phyloP scores from a whole-genome alignment of 2,329 filamentous ascomycete genomes.

The Curvularia hawaiiensis region DNA sequence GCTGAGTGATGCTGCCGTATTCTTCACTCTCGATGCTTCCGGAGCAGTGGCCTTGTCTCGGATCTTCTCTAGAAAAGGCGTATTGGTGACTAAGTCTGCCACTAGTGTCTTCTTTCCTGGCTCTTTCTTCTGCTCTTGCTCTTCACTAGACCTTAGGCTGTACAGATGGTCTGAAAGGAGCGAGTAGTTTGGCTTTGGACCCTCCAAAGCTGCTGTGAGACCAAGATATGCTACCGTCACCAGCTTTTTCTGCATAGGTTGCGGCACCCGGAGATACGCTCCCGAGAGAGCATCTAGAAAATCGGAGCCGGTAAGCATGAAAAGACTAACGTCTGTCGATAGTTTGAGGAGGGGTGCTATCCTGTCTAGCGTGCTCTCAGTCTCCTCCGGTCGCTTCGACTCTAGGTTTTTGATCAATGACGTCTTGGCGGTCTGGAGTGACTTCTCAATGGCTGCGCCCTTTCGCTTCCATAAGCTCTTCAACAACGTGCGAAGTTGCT shows the following conservation, averaged over 20 bases:
- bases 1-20: conserved; percentile 65
- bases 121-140: conserved; percentile 58
- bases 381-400: conserved; percentile 60
- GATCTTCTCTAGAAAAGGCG: conserved; percentile 72
- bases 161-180: conserved; percentile 84
- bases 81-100: conserved; percentile 79
- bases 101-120: conserved; percentile 66
- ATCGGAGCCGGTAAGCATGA: conserved; percentile 84
- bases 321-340: conserved; percentile 60
- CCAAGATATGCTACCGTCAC: conserved; percentile 77
- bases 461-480: conserved; percentile 59
- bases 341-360: conserved; percentile 69
- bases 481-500: conserved; percentile 58
- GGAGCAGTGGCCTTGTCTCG: conserved; percentile 57
- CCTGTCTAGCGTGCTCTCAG: conserved; percentile 61
- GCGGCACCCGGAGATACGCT: conserved; percentile 69
- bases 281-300: conserved; percentile 77
- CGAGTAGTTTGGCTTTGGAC: conserved; percentile 70
- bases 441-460: conserved; percentile 57
- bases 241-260: conserved; percentile 67
- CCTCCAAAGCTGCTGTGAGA: conserved; percentile 71
- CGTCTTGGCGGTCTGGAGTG: conserved; percentile 65
- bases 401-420: conserved; percentile 68
- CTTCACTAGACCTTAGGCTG: conserved; percentile 73
- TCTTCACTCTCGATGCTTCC: conserved; percentile 62